Base-by-base conservation (phyloP, 805 yeast species). In the Millerozyma miso region DNA sequence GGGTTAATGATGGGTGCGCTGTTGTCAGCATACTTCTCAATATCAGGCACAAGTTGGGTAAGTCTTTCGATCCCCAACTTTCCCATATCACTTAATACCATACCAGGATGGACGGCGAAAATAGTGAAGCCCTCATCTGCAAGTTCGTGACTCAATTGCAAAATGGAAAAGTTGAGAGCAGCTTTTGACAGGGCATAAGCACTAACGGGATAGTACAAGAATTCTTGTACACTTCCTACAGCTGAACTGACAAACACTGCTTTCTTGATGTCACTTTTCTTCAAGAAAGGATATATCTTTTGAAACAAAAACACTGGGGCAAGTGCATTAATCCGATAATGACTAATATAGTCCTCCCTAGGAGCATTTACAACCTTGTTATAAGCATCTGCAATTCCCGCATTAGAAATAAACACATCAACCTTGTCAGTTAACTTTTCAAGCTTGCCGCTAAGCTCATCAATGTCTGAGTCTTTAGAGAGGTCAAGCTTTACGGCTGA, bases 131-230 rank as follows among this genome's bases (percentile, higher is more conserved):
- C 61, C 31, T 60, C 56, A 19, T 35, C 20, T 1, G 18, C 45
- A 29, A 56, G 40, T 40, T 67, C 70, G 26, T 17, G 13, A 33
- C 60, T 47, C 32, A 68, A 31, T 16, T 56, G 55, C 33, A 47
- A 55, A 10, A 51, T 51, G 13, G 59, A 45, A 49, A 53, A 60
- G 51, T 66, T 67, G 16, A 65, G 39, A 1, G 67, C 69, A 3
- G 68, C 64, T 45, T 71, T 69, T 4, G 74, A 67, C 4, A 56
- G 54, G 13, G 63, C 64, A 44, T 68, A 68, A 7, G 62, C 54
- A 38, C 44, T 36, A 6, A 43, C 32, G 4, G 48, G 42, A 8
- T 48, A 12, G 4, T 62, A 58, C 4, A 61, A 46, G 31, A 44
- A 51, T 3, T 43, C 50, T 5, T 53, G 54, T 32, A 57, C 48